Conservation (phyloP, 768 basidiomycete species). For the Roridomyces roridus region DNA sequence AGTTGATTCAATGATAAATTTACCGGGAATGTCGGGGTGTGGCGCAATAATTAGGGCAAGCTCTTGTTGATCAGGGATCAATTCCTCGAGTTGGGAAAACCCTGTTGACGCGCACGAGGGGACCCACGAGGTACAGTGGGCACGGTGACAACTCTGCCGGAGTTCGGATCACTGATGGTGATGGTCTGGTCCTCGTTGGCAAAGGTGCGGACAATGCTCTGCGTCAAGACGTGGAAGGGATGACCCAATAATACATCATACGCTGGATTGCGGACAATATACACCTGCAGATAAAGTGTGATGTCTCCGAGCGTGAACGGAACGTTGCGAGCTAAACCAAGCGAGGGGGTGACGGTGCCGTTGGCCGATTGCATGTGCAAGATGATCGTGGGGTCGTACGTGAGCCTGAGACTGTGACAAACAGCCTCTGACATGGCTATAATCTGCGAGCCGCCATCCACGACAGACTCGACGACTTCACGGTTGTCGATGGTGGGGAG, state of each 20-base stretch:
- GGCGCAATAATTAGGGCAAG: not conserved
- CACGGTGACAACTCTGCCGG: not conserved
- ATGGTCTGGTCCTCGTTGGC: constrained; percentile 5
- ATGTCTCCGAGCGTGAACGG: constrained; percentile 18
- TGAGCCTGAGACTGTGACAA: constrained; percentile 4
- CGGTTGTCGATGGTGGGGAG: not conserved
- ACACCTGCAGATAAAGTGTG: constrained; percentile 13
- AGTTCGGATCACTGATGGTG: constrained; percentile 11
- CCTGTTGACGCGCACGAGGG: not conserved
- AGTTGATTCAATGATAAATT: not conserved
- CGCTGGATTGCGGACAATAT: constrained; percentile 13
- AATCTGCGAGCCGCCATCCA: constrained; percentile 29
- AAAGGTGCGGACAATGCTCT: constrained; percentile 6
- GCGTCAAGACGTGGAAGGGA: constrained; percentile 9
- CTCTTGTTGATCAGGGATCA: constrained; percentile 15
- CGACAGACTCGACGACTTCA: constrained; percentile 18
- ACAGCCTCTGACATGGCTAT: constrained; percentile 29
- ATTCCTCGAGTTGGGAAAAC: constrained; percentile 7
- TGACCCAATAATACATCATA: constrained; percentile 19
- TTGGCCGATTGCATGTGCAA: constrained; percentile 13
- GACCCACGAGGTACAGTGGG: constrained; percentile 9
- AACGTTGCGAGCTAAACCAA: constrained; percentile 18
- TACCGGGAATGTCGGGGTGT: not conserved
- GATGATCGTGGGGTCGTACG: constrained; percentile 2
- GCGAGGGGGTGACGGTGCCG: not conserved